Conservation (phyloP, 2,329 filamentous ascomycete genomes). For the Pestalotiopsis sp. region DNA sequence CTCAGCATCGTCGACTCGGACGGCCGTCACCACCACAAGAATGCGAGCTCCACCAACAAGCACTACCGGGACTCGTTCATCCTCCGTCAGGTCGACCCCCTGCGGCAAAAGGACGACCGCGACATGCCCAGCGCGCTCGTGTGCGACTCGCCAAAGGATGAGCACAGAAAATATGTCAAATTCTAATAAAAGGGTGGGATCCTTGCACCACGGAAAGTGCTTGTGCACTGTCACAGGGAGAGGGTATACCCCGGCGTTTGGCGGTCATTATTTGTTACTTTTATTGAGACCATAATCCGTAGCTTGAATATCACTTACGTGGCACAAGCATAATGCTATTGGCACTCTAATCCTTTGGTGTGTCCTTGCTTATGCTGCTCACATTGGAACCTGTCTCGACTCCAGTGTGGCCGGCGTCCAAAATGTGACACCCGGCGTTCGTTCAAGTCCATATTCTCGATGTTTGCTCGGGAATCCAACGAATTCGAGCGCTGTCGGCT, state of each 20-base stretch:
- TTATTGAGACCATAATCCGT: neutral
- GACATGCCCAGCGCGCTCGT: neutral
- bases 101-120: neutral
- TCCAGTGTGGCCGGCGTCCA: neutral
- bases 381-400: neutral
- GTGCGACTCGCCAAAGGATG: neutral
- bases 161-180: neutral
- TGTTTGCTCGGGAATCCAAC: neutral
- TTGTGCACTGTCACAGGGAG: neutral
- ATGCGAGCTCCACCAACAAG: neutral
- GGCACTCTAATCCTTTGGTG: neutral
- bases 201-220: neutral
- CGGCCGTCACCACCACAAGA: neutral
- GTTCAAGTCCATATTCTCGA: neutral
- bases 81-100: conserved; percentile 13
- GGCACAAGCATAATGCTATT: neutral
- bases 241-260: neutral
- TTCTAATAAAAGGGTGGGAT: neutral
- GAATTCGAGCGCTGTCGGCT: neutral
- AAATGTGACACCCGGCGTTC: neutral
- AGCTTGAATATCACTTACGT: neutral
- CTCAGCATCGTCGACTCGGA: conserved; percentile 11
- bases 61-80: conserved; percentile 9
- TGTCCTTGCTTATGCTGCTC: neutral
- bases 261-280: neutral